These are phyloP conservation scores for Mucor lusitanicus DNA, from an alignment of 371 early-diverging fungal species.

Conservation along the genomic window DNA sequence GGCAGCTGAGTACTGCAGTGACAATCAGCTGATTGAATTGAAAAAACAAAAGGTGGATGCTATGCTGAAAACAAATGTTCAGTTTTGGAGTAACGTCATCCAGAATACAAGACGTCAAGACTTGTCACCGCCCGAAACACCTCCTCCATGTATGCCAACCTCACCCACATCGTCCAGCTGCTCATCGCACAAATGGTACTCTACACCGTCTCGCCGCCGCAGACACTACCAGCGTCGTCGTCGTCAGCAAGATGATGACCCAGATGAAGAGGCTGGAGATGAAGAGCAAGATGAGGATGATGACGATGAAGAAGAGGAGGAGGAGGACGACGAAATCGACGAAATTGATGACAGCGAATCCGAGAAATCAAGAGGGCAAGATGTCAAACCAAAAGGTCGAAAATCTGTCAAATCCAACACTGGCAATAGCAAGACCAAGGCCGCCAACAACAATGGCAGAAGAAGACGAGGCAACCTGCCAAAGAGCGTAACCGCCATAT, in stretches of 20 bases:
- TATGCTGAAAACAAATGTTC: conserved; percentile 23
- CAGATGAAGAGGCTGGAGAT: too few species aligned
- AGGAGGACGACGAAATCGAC: background rate
- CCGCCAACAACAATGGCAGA: conserved; percentile 1
- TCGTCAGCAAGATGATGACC: background rate
- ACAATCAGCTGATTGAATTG: conserved; percentile 14
- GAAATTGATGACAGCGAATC: conserved; percentile 4
- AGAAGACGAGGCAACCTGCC: conserved; percentile 55
- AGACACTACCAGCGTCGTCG: background rate
- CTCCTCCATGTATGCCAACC: background rate
- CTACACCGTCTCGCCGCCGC: background rate
- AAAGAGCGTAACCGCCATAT: conserved; percentile 51
- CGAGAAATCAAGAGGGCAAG: background rate
- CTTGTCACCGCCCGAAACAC: conserved; percentile 10
- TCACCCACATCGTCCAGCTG: background rate
- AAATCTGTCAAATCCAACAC: conserved; percentile 3
- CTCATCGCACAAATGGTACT: background rate
- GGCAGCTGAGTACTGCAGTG: conserved; percentile 7
- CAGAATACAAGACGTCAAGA: conserved; percentile 11
- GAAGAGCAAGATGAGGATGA: background rate
- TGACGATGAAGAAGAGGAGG: background rate
- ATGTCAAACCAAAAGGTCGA: background rate
- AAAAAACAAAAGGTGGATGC: conserved; percentile 23
- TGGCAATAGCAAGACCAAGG: background rate
- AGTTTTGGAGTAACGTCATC: conserved; percentile 22